Base-by-base conservation (phyloP, 2,329 filamentous ascomycete genomes). In the Calycina marina region DNA sequence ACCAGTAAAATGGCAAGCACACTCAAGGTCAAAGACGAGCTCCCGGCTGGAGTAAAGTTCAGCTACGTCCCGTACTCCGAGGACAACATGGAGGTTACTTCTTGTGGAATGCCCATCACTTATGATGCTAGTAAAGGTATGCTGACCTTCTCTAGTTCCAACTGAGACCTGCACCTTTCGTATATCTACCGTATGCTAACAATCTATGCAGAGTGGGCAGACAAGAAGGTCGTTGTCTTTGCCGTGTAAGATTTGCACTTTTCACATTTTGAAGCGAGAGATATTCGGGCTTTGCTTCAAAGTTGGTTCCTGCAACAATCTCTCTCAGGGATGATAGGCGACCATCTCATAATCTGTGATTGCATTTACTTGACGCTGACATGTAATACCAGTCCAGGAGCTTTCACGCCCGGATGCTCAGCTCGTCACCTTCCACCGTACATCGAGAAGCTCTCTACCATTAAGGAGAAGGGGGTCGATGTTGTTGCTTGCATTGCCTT, bases 11-110 rank as follows among this genome's bases (percentile, higher is more conserved):
- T 50, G 44, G 30, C 48, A 40, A 34, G 39, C 30, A 14, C 27
- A 13, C 38, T 48, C 35, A 50, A 86, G 57, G 69, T 69, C 55
- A 86, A 86, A 53, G 83, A 93, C 57, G 63, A 65, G 55, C 88
- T 96, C 68, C 86, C 86, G 46, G 63, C 74, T 47, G 78, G 69
- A 48, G 77, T 93, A 40, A 65, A 67, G 57, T 94, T 94, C 67
- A 78, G 73, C 50, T 90, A 86, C 68, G 71, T 90, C 45, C 77
- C 82, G 40, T 83, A 82, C 57, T 69, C 73, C 10, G 62, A 69
- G 36, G 81, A 88, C 48, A 69, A 63, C 31, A 62, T 69, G 42
- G 67, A 70, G 44, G 69, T 92, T 48, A 81, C 71, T 33, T 63
- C 70, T 41, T 93, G 86, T 58, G 85, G 85, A 45, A 68, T 79